phyloP scores from a whole-genome alignment of 139 green algal genomes.

The Desmodesmus armatus region DNA sequence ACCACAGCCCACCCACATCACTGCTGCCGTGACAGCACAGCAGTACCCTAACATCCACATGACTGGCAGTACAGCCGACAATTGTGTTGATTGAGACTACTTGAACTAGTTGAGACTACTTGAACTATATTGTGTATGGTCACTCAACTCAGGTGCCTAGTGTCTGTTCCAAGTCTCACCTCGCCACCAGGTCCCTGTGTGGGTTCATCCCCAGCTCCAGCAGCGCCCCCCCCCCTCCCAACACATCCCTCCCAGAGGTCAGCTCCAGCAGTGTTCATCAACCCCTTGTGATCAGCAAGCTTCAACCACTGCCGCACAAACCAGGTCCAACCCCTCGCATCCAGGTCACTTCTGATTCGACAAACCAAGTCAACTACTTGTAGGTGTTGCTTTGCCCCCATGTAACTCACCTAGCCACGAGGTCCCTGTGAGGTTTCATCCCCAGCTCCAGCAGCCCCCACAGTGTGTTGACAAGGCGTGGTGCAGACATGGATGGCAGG shows the following conservation, averaged over 20 bases:
- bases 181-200: constrained; percentile 3
- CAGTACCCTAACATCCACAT: too few relatives aligned
- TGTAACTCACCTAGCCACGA: constrained; percentile 23
- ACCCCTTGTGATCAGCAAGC: too few relatives aligned
- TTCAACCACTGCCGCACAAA: too few relatives aligned
- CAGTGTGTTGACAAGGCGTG: background rate
- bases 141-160: too few relatives aligned
- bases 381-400: too few relatives aligned
- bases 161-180: too few relatives aligned
- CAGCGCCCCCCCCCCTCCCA: constrained; percentile 20
- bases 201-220: constrained; percentile 14
- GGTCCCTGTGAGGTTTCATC: constrained; percentile 2
- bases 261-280: background rate
- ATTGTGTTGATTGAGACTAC: too few relatives aligned
- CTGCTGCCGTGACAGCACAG: too few relatives aligned
- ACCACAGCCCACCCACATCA: too few relatives aligned
- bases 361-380: background rate
- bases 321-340: background rate
- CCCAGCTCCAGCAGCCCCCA: constrained; percentile 27
- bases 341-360: background rate
- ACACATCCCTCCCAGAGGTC: background rate
- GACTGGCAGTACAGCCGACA: too few relatives aligned
- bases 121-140: too few relatives aligned
- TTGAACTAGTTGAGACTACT: too few relatives aligned
- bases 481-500: background rate